Evolutionary conservation across 2,329 filamentous ascomycete genomes (phyloP), one percentile per base, ranked within the genome.

Genomic region (Trichoderma koningii): DNA sequence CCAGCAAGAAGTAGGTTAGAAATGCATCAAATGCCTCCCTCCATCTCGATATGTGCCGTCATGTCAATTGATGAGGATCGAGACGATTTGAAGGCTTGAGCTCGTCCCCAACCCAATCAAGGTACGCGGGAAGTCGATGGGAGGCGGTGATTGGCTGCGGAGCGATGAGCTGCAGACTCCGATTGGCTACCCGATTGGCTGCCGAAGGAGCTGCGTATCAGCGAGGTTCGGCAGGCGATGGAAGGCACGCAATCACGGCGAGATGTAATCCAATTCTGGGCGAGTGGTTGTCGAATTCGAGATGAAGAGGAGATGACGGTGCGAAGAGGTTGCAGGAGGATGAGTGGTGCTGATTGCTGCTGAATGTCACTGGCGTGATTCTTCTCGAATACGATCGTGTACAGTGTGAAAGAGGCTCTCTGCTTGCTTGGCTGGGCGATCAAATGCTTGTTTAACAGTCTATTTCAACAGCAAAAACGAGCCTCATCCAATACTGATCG

Each of bases 111-210:
- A 19, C 47, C 56, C 17, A 60, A 60, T 60, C 30, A 42, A 17
- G 30, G 45, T 21, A 26, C 19, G 28, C 30, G 15, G 34, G 10
- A 38, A 38, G 17, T 50, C n/a, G 21, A 48, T 19, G n/a, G 56
- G 19, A 60, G 45, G 21, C 19, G 28, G 50, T 60, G 45, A 51
- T 60, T 60, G 56, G 56, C 14, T 38, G 34, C 41, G 44, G 7
- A 50, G 56, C 45, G 53, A 23, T 38, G 53, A 15, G 28, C 50
- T 44, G n/a, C 14, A 28, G 38, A 2, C 59, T 53, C 50, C 50
- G 59, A 62, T 62, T 62, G 59, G 59, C 30, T 62, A 53, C 48
- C 48, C 59, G 48, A 53, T 44, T 26, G 51, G 47, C 38, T 50
- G 42, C 59, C 41, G 41, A 55, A 48, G 48, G 50, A 51, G 38